Evolutionary conservation across 2,329 filamentous ascomycete genomes (phyloP).

Genomic region (Blastomyces emzantsi): DNA sequence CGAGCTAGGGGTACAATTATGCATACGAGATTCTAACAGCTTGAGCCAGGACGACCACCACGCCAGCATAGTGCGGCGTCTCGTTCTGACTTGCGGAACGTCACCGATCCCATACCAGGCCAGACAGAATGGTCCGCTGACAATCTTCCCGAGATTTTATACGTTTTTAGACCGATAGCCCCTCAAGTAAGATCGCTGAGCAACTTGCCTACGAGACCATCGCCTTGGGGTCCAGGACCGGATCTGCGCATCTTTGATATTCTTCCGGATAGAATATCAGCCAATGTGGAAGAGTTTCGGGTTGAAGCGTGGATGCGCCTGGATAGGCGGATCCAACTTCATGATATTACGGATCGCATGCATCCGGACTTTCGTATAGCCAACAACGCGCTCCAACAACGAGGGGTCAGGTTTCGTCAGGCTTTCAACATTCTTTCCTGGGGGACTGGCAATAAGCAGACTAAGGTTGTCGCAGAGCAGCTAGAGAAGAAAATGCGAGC

Average conservation of each 20-base stretch:
- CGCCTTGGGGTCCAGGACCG: constrained; percentile 12
- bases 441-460: constrained; percentile 21
- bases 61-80: constrained; percentile 10
- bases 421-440: constrained; percentile 23
- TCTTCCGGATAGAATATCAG: constrained; percentile 25
- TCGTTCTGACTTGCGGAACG: constrained; percentile 5
- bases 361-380: constrained; percentile 16
- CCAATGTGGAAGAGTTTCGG: constrained; percentile 25
- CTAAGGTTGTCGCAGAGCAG: constrained; percentile 13
- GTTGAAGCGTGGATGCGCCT: constrained; percentile 28
- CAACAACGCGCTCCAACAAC: constrained; percentile 24
- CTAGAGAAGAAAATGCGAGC: constrained; percentile 8
- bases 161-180: constrained; percentile 16
- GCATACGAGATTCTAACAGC: background rate
- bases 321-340: constrained; percentile 22
- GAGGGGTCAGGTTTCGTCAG: constrained; percentile 22
- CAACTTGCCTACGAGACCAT: constrained; percentile 12
- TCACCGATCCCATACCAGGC: constrained; percentile 12
- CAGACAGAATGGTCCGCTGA: constrained; percentile 21
- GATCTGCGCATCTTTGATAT: constrained; percentile 18
- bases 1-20: background rate
- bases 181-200: constrained; percentile 9
- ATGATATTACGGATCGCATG: constrained; percentile 26
- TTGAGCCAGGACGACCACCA: constrained; percentile 4
- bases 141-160: constrained; percentile 23